A percentile compares a stretch with the other conserved stretches of the same genome.
phyloP scores from a whole-genome alignment of 495 filamentous ascomycete genomes.

The Lophium mytilinum region DNA sequence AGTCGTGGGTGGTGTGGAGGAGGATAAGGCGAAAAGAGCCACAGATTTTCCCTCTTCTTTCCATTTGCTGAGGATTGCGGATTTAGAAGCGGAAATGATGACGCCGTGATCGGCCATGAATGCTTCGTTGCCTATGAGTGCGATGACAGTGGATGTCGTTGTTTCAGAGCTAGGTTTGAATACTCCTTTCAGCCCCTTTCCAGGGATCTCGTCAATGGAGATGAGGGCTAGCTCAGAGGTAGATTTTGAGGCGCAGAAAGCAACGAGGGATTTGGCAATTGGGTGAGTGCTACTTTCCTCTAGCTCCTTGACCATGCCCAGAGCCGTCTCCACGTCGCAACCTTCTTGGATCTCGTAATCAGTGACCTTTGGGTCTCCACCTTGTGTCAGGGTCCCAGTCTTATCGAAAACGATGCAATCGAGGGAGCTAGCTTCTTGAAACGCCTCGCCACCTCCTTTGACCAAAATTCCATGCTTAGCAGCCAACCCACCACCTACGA shows the following conservation, averaged over 20 bases:
- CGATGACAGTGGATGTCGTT: constrained; percentile 41
- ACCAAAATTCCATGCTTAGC: constrained; percentile 84
- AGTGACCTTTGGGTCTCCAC: constrained; percentile 71
- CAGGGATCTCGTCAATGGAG: constrained; percentile 65
- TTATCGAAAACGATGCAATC: constrained; percentile 94
- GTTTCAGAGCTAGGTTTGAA: constrained; percentile 39
- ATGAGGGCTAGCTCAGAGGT: constrained; percentile 30
- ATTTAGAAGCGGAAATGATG: constrained; percentile 3
- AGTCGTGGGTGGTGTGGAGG: background rate
- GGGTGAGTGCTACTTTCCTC: constrained; percentile 85
- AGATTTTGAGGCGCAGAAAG: constrained; percentile 49
- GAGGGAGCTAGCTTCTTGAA: constrained; percentile 82
- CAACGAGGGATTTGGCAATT: constrained; percentile 71
- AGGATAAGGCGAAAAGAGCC: constrained; percentile 23
- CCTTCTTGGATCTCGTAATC: constrained; percentile 52
- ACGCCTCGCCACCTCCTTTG: constrained; percentile 92
- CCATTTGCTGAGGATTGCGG: constrained; percentile 23
- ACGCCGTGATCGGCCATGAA: constrained; percentile 46
- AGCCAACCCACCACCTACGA: constrained; percentile 82
- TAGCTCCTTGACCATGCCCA: constrained; percentile 52
- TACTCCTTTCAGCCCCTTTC: constrained; percentile 69
- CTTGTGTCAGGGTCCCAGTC: constrained; percentile 84
- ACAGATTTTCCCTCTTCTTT: constrained; percentile 31
- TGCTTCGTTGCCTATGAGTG: constrained; percentile 77
- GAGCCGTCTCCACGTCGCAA: constrained; percentile 35